Conservation (phyloP, 2,329 filamentous ascomycete species). For the Venturia aucupariae region DNA sequence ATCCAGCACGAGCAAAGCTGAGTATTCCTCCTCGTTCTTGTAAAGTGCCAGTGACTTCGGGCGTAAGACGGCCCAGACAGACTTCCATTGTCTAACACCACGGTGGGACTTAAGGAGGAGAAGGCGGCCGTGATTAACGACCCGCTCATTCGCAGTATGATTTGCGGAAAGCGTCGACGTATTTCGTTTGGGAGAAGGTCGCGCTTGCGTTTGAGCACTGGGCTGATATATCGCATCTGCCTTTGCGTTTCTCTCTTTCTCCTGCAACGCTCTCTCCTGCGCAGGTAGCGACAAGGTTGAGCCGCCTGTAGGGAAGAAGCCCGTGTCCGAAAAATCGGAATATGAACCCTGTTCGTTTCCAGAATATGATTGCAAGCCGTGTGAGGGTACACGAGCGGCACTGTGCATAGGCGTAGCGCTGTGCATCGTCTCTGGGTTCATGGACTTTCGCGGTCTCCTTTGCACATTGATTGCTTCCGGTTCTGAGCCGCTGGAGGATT, state of each 20-base stretch:
- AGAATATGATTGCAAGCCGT: conserved; percentile 49
- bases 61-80: conserved; percentile 84
- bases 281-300: conserved; percentile 38
- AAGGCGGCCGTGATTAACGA: conserved; percentile 91
- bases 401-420: conserved; percentile 7
- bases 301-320: conserved; percentile 31
- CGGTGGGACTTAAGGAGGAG: conserved; percentile 74
- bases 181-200: conserved; percentile 38
- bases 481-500: background rate
- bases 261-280: conserved; percentile 1
- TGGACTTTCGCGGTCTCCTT: background rate
- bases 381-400: conserved; percentile 38
- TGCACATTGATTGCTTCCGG: background rate
- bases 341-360: conserved; percentile 63
- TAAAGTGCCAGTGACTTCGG: conserved; percentile 80
- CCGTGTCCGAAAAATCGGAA: conserved; percentile 75
- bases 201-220: conserved; percentile 27
- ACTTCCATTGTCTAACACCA: conserved; percentile 88
- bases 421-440: conserved; percentile 4
- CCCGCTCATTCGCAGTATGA: conserved; percentile 60
- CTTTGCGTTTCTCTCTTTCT: conserved; percentile 4
- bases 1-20: conserved; percentile 70
- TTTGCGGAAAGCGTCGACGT: conserved; percentile 49
- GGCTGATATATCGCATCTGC: conserved; percentile 32
- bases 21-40: conserved; percentile 86